Base-by-base conservation (phyloP, 306 rosid species). In the Abrus precatorius region DNA sequence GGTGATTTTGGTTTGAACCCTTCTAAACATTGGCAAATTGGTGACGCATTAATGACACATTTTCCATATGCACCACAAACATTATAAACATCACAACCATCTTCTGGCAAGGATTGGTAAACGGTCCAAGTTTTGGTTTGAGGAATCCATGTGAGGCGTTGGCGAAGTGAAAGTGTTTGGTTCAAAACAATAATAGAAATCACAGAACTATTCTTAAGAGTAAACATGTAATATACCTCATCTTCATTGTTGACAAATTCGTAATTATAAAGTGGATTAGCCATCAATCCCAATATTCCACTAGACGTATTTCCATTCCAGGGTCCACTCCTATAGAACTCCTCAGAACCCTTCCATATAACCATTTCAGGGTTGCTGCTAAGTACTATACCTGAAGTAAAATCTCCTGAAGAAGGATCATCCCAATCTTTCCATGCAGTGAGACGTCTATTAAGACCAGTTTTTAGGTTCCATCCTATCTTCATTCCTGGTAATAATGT, bases 351-450 rank as follows among this genome's bases (percentile, higher is more conserved):
- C 1, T 54, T 68, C 85, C 86, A 81, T 65, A 85, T 61, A 0
- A 62, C 43, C 0, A 74, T 10, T 63, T 91, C 93, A 0, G 90
- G 90, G 44, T 53, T 72, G 5, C 12, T 47, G 28, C 47, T 79
- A 40, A 53, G 82, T 6, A 30, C 79, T 7, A 77, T 47, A 3
- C 20, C 75, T 80, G 72, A 59, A 0, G 30, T 84, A 0, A 83
- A 65, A 47, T 74, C 68, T 53, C 93, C 93, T 0, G 86, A 81
- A 44, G 89, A 87, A 0, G 89, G 92, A 41, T 89, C 91, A 12
- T 91, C 82, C 52, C 34, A 75, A 52, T 45, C 85, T 43, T 81
- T 87, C 93, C 96, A 91, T 1, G 96, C 83, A 0, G 69, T 38
- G 13, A 91, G 7, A 3, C 66, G 82, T n/a, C 93, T 72, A 9